Evolutionary conservation across 306 rosid species (phyloP).

Genomic region (Sophora flavescens): DNA sequence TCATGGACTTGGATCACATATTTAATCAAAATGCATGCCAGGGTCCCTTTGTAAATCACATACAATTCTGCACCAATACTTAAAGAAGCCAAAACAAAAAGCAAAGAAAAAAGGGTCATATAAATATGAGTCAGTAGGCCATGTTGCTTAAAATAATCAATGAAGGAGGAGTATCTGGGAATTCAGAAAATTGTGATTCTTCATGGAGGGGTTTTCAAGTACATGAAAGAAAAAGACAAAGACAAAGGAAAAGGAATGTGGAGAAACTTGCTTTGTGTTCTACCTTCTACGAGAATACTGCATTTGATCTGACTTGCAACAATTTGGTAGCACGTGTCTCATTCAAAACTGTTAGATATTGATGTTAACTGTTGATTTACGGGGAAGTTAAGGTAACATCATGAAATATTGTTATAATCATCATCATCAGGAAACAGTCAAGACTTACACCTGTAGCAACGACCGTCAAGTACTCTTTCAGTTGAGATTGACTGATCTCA

Average conservation of each 20-base stretch:
- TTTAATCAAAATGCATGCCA: constrained; percentile 7
- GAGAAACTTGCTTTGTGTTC: constrained; percentile 38
- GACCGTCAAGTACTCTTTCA: constrained; percentile 30
- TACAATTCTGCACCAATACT: constrained; percentile 7
- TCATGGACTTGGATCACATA: constrained; percentile 57
- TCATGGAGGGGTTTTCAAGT: constrained; percentile 39
- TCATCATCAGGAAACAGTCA: constrained; percentile 56
- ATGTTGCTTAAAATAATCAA: constrained; percentile 51
- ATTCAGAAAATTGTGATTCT: constrained; percentile 31
- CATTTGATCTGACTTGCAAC: constrained; percentile 25
- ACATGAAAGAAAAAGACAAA: constrained; percentile 27
- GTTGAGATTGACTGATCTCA: constrained; percentile 30
- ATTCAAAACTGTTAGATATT: neutral
- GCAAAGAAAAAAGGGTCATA: constrained; percentile 9
- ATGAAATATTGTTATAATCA: constrained; percentile 19
- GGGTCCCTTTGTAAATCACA: neutral
- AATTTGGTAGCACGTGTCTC: constrained; percentile 44
- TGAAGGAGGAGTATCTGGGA: neutral
- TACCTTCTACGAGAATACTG: constrained; percentile 6
- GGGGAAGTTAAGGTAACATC: constrained; percentile 61
- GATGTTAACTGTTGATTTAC: constrained; percentile 47
- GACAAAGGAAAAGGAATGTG: constrained; percentile 19
- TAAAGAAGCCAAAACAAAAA: constrained; percentile 15
- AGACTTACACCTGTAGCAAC: constrained; percentile 42
- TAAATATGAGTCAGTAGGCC: constrained; percentile 25